Evolutionary conservation across 345 rosid species (phyloP).

Genomic region (Syzygium jambos): DNA sequence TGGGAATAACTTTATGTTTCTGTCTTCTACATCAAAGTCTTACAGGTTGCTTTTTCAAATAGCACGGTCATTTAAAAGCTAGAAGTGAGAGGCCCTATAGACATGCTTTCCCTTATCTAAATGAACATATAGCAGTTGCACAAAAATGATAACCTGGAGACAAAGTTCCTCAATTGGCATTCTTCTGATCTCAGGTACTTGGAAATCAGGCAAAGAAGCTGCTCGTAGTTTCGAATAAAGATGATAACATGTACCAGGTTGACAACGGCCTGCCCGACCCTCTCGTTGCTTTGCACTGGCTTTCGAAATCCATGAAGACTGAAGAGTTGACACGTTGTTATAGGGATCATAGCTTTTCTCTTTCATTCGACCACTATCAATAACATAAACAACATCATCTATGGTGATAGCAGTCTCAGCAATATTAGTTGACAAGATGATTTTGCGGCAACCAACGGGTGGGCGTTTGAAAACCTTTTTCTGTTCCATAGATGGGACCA

Average conservation of each 20-base stretch:
- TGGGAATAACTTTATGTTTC: not conserved
- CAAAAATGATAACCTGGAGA: conserved; percentile 50
- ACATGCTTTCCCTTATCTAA: not conserved
- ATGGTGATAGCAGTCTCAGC: conserved; percentile 90
- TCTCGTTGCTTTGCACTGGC: conserved; percentile 95
- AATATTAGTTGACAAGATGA: conserved; percentile 83
- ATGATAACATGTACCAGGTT: conserved; percentile 92
- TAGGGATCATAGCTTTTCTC: conserved; percentile 95
- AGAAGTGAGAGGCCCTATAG: not conserved
- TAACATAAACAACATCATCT: conserved; percentile 93
- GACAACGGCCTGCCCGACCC: conserved; percentile 97
- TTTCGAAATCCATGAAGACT: conserved; percentile 85
- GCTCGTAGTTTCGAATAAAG: conserved; percentile 75
- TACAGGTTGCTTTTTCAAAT: not conserved
- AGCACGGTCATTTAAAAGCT: not conserved
- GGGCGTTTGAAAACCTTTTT: conserved; percentile 73
- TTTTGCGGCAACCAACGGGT: conserved; percentile 78
- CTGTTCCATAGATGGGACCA: conserved; percentile 86
- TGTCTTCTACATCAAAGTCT: not conserved
- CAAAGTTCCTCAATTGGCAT: conserved; percentile 93
- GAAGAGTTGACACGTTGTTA: conserved; percentile 84
- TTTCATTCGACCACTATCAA: conserved; percentile 95
- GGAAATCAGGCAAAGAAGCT: conserved; percentile 72
- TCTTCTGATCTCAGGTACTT: conserved; percentile 88
- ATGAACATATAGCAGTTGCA: not conserved